These are phyloP conservation scores for Thielaviopsis populi DNA, from an alignment of 2,329 filamentous ascomycete species.

Conservation along the genomic window DNA sequence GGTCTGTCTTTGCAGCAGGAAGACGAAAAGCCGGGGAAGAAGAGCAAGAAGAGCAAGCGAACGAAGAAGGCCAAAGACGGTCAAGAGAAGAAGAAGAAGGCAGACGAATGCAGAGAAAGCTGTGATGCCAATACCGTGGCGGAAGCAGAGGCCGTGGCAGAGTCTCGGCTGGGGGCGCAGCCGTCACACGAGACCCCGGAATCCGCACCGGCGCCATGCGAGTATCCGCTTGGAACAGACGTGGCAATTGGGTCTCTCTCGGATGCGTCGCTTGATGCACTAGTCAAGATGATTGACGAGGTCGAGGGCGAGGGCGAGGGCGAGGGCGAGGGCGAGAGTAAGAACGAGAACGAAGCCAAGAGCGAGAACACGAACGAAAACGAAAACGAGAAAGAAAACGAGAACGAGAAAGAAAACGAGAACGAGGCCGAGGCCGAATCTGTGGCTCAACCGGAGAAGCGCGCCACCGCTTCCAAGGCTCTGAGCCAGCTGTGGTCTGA, in stretches of 20 bases:
- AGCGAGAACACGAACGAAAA: not conserved
- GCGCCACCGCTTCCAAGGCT: not conserved
- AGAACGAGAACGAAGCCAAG: not conserved
- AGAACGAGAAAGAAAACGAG: not conserved
- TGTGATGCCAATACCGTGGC: not conserved
- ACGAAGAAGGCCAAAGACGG: not conserved
- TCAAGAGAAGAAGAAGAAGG: not conserved
- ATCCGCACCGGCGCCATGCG: not conserved
- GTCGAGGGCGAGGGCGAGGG: not conserved
- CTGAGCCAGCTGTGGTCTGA: not conserved
- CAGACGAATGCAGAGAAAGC: not conserved
- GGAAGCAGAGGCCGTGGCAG: not conserved
- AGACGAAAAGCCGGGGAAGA: not conserved
- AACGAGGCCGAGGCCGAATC: not conserved
- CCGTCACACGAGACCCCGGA: not conserved
- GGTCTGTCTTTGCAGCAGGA: not conserved
- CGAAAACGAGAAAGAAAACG: not conserved
- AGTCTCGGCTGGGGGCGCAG: not conserved
- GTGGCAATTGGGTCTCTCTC: not conserved
- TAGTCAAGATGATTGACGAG: conserved; percentile 2
- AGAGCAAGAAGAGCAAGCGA: not conserved
- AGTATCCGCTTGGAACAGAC: not conserved
- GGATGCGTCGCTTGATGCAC: conserved; percentile 3
- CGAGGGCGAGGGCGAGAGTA: not conserved
- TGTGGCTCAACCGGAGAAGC: not conserved